Evolutionary conservation across 441 rosid species (phyloP).

Genomic region (Hura crepitans): DNA sequence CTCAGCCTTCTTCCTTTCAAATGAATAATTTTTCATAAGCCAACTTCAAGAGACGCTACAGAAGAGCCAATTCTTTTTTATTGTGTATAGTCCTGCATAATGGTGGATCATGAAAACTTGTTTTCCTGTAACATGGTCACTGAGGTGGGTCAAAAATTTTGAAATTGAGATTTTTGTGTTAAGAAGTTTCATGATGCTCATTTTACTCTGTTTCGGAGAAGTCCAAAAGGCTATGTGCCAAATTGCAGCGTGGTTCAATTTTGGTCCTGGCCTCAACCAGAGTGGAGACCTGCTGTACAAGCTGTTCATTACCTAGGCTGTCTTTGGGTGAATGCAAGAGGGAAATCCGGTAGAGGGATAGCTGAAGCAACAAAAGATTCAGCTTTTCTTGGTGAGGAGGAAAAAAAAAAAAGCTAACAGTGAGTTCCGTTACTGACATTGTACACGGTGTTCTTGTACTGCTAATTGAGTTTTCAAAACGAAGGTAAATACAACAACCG

Average conservation of each 20-base stretch:
- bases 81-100: background rate
- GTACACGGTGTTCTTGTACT: background rate
- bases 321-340: background rate
- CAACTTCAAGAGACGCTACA: conserved; percentile 2
- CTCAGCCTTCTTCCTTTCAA: conserved; percentile 47
- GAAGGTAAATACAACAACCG: no score
- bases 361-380: conserved; percentile 14
- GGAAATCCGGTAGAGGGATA: conserved; percentile 7
- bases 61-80: no score
- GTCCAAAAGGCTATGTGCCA: conserved; percentile 9
- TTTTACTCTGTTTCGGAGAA: background rate
- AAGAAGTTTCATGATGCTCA: background rate
- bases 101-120: background rate
- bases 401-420: background rate
- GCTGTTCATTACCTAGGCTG: conserved; percentile 5
- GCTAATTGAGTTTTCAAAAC: background rate
- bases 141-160: conserved; percentile 10
- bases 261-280: background rate
- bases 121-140: conserved; percentile 10
- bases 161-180: conserved; percentile 6
- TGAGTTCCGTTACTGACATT: background rate
- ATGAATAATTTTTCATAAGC: conserved; percentile 54
- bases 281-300: background rate
- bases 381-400: background rate
- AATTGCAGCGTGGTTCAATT: conserved; percentile 11